phyloP scores from a whole-genome alignment of 208 protist genomes.

The Tritrichomonas musculus region DNA sequence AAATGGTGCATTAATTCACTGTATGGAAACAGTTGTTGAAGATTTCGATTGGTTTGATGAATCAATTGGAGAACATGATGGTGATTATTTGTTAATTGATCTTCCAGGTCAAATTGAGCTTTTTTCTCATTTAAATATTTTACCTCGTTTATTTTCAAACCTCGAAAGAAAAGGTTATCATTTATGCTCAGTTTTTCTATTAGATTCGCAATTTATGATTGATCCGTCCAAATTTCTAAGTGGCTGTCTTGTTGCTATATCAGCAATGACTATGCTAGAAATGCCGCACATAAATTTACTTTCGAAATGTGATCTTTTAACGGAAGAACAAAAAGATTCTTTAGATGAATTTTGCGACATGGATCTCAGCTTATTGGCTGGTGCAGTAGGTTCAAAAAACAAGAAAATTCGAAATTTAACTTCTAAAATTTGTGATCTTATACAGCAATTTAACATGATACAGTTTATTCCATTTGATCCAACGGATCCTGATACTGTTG shows the following conservation, averaged over 20 bases:
- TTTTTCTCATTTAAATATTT: neutral
- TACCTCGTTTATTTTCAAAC: neutral
- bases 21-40: conserved; percentile 68
- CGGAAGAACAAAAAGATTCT: neutral
- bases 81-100: conserved; percentile 30
- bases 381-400: neutral
- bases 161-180: conserved; percentile 22
- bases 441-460: neutral
- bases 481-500: neutral
- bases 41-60: conserved; percentile 52
- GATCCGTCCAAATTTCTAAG: conserved; percentile 28
- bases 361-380: neutral
- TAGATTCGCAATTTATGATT: conserved; percentile 28
- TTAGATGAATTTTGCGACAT: neutral
- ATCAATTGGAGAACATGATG: conserved; percentile 19
- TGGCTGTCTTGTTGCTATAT: neutral
- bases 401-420: neutral
- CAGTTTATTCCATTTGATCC: neutral
- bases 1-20: conserved; percentile 71
- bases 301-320: conserved; percentile 15
- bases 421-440: conserved; percentile 13
- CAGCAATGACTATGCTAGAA: conserved; percentile 9
- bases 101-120: conserved; percentile 31
- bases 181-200: neutral
- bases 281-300: conserved; percentile 23